A percentile compares a stretch with the other conserved stretches of the same genome.
These are phyloP conservation scores for Mentha longifolia DNA, from an alignment of 257 asterid species.

Conservation along the genomic window DNA sequence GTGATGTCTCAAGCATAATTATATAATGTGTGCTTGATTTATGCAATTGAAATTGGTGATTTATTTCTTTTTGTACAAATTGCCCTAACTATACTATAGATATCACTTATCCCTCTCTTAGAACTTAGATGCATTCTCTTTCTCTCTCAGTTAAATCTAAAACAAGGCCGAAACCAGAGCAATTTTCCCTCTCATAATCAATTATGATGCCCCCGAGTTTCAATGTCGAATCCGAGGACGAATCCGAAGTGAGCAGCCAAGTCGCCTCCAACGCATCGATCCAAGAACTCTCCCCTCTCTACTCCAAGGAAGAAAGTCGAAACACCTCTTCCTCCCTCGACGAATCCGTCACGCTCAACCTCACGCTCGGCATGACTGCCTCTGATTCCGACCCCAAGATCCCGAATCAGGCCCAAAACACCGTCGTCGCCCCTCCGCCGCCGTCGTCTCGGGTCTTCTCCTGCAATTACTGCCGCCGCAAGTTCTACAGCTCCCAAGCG, in stretches of 20 bases:
- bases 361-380: constrained; percentile 65
- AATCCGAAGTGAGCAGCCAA: constrained; percentile 75
- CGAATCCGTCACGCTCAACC: constrained; percentile 64
- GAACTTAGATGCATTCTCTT: neutral
- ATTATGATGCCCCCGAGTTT: constrained; percentile 56
- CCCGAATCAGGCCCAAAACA: constrained; percentile 25
- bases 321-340: constrained; percentile 46
- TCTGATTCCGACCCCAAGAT: constrained; percentile 35
- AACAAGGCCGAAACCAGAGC: neutral
- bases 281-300: constrained; percentile 50
- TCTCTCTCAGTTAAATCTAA: neutral
- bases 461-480: constrained; percentile 89
- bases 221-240: constrained; percentile 75
- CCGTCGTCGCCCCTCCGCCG: constrained; percentile 35
- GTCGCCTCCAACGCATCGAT: constrained; percentile 59
- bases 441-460: constrained; percentile 71
- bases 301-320: constrained; percentile 49
- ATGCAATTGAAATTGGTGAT: too few species aligned
- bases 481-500: constrained; percentile 95
- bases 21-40: too few species aligned
- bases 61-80: too few species aligned
- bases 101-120: neutral
- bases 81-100: too few species aligned
- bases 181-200: neutral
- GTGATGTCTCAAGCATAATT: too few species aligned